Conservation (phyloP, 805 yeast species). For the Cyberlindnera amylophila region DNA sequence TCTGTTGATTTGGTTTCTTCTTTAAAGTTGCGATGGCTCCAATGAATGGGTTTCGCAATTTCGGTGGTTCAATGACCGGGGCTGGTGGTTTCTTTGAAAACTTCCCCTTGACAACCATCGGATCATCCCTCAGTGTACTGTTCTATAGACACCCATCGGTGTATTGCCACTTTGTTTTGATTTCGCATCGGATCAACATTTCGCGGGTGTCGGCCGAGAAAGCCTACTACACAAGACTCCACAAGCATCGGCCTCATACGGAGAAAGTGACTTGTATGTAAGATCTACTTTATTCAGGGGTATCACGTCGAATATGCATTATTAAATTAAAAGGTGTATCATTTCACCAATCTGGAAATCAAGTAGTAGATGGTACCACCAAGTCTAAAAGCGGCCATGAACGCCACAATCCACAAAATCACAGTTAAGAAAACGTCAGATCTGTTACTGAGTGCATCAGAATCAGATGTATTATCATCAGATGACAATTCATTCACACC, state of each 20-base stretch:
- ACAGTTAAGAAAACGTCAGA: slow-evolving; percentile 73
- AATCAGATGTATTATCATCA: slow-evolving; percentile 1
- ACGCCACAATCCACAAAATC: slow-evolving; percentile 90
- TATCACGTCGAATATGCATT: background rate
- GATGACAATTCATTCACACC: slow-evolving; percentile 50
- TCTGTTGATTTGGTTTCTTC: slow-evolving; percentile 41
- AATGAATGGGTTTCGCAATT: slow-evolving; percentile 28
- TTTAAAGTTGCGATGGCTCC: slow-evolving; percentile 42
- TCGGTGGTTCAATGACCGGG: slow-evolving; percentile 20
- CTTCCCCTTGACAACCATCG: slow-evolving; percentile 23
- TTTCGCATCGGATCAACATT: no score
- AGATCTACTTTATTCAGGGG: no score
- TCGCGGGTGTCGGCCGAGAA: no score
- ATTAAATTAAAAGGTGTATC: slow-evolving; percentile 4
- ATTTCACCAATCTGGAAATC: slow-evolving; percentile 31
- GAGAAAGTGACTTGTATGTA: no score
- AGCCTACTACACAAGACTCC: no score
- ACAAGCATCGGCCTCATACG: no score
- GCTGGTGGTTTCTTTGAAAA: slow-evolving; percentile 15
- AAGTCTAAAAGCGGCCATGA: slow-evolving; percentile 79
- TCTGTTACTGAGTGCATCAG: slow-evolving; percentile 28
- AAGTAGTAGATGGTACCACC: slow-evolving; percentile 68
- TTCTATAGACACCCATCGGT: no score
- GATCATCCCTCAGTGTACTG: no score
- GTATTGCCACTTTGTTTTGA: no score